Conservation (phyloP, 208 protist species). For the Crithidia fasciculata region DNA sequence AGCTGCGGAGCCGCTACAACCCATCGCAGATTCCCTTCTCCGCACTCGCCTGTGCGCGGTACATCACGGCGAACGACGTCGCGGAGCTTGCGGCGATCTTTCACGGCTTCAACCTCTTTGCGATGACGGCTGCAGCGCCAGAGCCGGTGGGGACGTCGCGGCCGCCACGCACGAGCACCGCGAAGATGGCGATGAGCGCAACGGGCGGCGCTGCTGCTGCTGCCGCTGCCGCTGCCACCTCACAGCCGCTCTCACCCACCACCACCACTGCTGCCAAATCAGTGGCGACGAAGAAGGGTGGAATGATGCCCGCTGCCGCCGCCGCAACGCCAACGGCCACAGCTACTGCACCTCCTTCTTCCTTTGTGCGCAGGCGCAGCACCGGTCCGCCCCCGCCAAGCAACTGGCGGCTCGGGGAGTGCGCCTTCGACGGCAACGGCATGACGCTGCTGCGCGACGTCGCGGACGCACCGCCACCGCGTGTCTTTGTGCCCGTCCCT, state of each 20-base stretch:
- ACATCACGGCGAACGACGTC: conserved; percentile 63
- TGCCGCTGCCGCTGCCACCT: too few species aligned
- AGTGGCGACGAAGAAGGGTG: too few species aligned
- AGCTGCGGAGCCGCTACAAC: conserved; percentile 75
- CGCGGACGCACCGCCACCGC: not conserved
- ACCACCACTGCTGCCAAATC: too few species aligned
- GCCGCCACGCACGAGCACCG: not conserved
- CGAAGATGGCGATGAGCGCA: not conserved
- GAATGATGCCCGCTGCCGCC: not conserved
- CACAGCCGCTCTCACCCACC: too few species aligned
- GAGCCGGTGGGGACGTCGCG: not conserved
- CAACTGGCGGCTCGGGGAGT: conserved; percentile 7
- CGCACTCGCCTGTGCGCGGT: conserved; percentile 54
- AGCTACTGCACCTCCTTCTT: too few species aligned
- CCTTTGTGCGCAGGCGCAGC: not conserved
- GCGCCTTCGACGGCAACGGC: not conserved
- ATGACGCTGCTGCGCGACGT: conserved; percentile 18
- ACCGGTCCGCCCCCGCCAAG: not conserved
- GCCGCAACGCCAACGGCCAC: not conserved
- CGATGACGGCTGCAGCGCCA: not conserved
- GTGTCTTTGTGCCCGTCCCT: not conserved
- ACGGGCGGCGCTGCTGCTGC: not conserved
- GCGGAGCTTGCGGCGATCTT: conserved; percentile 47
- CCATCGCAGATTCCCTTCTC: conserved; percentile 73
- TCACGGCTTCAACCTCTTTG: conserved; percentile 47